Base-by-base conservation (phyloP, 2,329 filamentous ascomycete genomes). In the Cladophialophora carrionii region DNA sequence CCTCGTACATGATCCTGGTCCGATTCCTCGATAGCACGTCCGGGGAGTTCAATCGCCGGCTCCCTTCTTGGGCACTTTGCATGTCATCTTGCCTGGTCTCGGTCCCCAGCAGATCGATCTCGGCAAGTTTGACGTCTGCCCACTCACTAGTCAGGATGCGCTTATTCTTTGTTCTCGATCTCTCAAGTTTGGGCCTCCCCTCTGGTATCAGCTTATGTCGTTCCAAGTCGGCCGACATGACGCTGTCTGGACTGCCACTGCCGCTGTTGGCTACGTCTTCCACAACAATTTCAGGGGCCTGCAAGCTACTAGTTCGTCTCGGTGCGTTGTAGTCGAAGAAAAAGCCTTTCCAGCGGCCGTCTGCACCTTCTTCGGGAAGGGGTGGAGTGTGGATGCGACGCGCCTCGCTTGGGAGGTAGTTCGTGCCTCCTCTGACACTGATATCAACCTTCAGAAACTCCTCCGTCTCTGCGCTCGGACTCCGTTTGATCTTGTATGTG, bases 371-470 rank as follows among this genome's bases (percentile, higher is more conserved):
- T 52, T 72, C 68, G 17, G 69, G 69, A 1, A 68, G 60, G 7
- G 69, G 70, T n/a, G 71, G 71, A 17, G 71, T 73, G 55, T 72
- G 68, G 41, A 73, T 70, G 29, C 71, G 61, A 32, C 71, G 64
- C 26, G 71, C 71, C 62, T 72, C 71, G 56, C 70, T 72, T 22
- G 71, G 70, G 20, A 73, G 63, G 57, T 73, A 72, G 62, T 68
- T 72, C 24, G 71, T 72, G 7, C 67, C 69, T 26, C 71, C 71
- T 52, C 64, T 53, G 12, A 70, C 65, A 43, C 70, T 72, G 61
- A 73, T 71, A 52, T 73, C 71, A 26, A 73, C 68, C 46, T 70
- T 72, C 14, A 72, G 29, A 55, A 70, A 73, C 49, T 72, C 71
- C 54, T 73, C 70, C 12, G 69, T 70, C 53, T 69, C 66, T 29